Percentiles rank a stretch among this genome's conserved stretches.
These are phyloP conservation scores for Globisporangium radiosum DNA, from an alignment of 352 stramenopile species.

Conservation along the genomic window DNA sequence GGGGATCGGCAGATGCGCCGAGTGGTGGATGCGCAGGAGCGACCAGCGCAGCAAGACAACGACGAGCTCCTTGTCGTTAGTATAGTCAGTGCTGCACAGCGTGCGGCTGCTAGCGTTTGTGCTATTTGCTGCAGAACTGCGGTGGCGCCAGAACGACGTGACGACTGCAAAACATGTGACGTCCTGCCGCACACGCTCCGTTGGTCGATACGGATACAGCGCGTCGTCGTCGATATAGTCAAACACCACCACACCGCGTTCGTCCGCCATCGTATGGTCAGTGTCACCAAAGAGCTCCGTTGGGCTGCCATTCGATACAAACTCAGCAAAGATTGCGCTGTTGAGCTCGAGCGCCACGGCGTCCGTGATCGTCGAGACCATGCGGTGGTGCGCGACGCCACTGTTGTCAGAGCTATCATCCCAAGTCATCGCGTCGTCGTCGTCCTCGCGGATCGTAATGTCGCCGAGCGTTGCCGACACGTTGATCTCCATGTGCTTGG, in stretches of 20 bases:
- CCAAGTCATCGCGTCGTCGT: slow-evolving; percentile 13
- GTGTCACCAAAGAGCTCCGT: no score
- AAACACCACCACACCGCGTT: slow-evolving; percentile 12
- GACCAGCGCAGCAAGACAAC: slow-evolving; percentile 15
- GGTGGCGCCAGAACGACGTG: slow-evolving; percentile 7
- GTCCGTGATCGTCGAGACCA: slow-evolving; percentile 23
- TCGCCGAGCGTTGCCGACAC: slow-evolving; percentile 35
- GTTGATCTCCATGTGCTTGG: slow-evolving; percentile 48
- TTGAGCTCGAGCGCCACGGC: slow-evolving; percentile 29
- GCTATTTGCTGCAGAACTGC: slow-evolving; percentile 1
- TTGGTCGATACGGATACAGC: slow-evolving; percentile 10
- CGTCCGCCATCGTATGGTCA: background rate
- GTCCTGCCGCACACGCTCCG: slow-evolving; percentile 13
- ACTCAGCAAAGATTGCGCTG: slow-evolving; percentile 31
- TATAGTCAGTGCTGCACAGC: background rate
- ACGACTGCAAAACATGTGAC: slow-evolving; percentile 13
- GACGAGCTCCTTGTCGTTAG: slow-evolving; percentile 10
- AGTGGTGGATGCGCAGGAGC: slow-evolving; percentile 10
- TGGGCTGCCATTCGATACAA: background rate
- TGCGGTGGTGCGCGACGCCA: slow-evolving; percentile 27
- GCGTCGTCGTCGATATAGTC: slow-evolving; percentile 16
- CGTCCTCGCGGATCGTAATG: slow-evolving; percentile 44
- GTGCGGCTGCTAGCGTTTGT: background rate
- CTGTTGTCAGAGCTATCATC: background rate
- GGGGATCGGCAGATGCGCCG: slow-evolving; percentile 3